Conservation (phyloP, 2,329 filamentous ascomycete genomes). For the Cercospora sojina region DNA sequence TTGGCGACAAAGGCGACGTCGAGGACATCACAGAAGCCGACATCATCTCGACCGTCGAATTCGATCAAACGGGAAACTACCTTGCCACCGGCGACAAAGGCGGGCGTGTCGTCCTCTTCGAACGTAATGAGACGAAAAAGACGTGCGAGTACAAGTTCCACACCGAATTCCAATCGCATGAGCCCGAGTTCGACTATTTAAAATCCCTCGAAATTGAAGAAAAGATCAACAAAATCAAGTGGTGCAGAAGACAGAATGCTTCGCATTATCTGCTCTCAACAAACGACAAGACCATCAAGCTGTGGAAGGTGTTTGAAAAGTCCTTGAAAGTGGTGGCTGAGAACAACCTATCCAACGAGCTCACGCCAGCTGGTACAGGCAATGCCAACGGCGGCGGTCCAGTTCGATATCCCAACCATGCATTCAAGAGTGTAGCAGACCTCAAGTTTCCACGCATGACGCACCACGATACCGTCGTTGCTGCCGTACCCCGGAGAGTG, state of each 20-base stretch:
- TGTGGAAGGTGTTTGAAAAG: slow-evolving; percentile 99
- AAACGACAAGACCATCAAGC: slow-evolving; percentile 99
- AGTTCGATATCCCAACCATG: slow-evolving; percentile 67
- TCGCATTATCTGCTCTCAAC: slow-evolving; percentile 98
- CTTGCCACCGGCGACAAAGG: slow-evolving; percentile 88
- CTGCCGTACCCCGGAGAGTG: slow-evolving; percentile 89
- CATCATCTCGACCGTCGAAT: slow-evolving; percentile 89
- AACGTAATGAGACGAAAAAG: slow-evolving; percentile 99
- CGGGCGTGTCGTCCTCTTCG: slow-evolving; percentile 79
- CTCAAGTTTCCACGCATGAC: slow-evolving; percentile 94
- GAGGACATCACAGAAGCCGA: slow-evolving; percentile 98
- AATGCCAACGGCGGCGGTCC: slow-evolving; percentile 72
- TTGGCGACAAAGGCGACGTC: slow-evolving; percentile 98
- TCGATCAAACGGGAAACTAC: slow-evolving; percentile 87
- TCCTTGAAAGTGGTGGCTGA: slow-evolving; percentile 98
- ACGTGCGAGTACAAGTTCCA: slow-evolving; percentile 99
- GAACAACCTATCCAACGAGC: slow-evolving; percentile 94
- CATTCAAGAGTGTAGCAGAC: slow-evolving; percentile 77
- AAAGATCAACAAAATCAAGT: slow-evolving; percentile 99
- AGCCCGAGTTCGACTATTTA: slow-evolving; percentile 98
- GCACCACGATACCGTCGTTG: slow-evolving; percentile 97
- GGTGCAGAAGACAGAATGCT: slow-evolving; percentile 96
- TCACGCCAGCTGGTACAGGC: slow-evolving; percentile 69
- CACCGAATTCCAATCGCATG: slow-evolving; percentile 98
- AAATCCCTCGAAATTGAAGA: slow-evolving; percentile 99